A percentile compares a stretch with the other conserved stretches of the same genome.
Evolutionary conservation across 345 rosid species (phyloP).

Genomic region (Crucihimalaya himalaica): DNA sequence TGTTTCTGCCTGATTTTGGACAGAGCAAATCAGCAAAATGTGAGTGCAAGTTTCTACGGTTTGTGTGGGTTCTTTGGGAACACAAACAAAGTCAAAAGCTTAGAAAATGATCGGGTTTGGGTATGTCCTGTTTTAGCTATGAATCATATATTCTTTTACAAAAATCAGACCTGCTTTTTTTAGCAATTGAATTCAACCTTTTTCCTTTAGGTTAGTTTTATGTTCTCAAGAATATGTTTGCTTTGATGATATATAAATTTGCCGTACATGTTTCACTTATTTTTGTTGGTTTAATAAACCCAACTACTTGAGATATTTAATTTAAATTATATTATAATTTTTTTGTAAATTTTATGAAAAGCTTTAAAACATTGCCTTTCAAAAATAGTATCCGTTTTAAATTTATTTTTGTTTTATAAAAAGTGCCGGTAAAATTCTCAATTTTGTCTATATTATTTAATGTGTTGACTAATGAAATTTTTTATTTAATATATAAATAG

Average conservation of each 20-base stretch:
- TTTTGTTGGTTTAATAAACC: no score
- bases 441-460: no score
- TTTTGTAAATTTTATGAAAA: no score
- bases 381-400: no score
- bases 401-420: no score
- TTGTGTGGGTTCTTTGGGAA: background rate
- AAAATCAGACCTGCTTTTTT: background rate
- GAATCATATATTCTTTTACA: background rate
- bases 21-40: slow-evolving; percentile 8
- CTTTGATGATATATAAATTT: background rate
- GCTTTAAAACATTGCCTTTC: no score
- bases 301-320: no score
- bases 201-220: background rate
- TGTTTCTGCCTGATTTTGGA: background rate
- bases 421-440: no score
- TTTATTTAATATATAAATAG: no score
- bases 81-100: background rate
- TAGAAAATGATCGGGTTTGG: background rate
- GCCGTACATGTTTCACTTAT: background rate
- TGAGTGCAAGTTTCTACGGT: background rate
- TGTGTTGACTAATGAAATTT: no score
- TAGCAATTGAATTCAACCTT: background rate
- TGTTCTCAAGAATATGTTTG: background rate
- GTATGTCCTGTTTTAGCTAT: background rate
- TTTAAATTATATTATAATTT: no score